Evolutionary conservation across 1,139 yeast genomes (phyloP).

Genomic region (Hyphopichia wangnamkhiaoensis): DNA sequence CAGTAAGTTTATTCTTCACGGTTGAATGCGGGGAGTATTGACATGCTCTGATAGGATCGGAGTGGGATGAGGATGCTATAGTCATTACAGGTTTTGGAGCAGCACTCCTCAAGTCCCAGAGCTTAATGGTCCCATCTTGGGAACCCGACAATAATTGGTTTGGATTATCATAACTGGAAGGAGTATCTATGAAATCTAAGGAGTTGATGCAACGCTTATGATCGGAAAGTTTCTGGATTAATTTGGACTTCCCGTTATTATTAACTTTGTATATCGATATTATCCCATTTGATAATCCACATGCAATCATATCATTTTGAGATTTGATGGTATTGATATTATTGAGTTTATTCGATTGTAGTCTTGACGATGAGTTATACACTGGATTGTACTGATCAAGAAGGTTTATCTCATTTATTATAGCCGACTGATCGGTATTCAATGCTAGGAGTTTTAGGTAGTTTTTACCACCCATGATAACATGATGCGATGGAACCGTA

Average conservation of each 20-base stretch:
- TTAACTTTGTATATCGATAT: conserved; percentile 35
- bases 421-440: conserved; percentile 37
- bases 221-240: conserved; percentile 55
- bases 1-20: conserved; percentile 32
- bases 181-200: conserved; percentile 54
- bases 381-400: conserved; percentile 48
- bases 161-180: conserved; percentile 47
- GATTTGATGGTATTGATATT: conserved; percentile 45
- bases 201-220: conserved; percentile 84
- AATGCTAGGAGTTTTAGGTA: conserved; percentile 51
- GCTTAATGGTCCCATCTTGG: conserved; percentile 83
- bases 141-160: conserved; percentile 76
- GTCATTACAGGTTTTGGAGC: conserved; percentile 45
- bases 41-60: conserved; percentile 66
- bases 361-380: conserved; percentile 39
- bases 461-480: conserved; percentile 62
- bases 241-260: conserved; percentile 38
- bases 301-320: conserved; percentile 36
- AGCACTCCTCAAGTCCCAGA: conserved; percentile 81
- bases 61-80: conserved; percentile 47
- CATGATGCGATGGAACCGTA: conserved; percentile 32
- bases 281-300: conserved; percentile 45
- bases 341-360: conserved; percentile 35
- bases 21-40: conserved; percentile 56
- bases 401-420: conserved; percentile 43